These are phyloP conservation scores for Acacia pycnantha DNA, from an alignment of 331 rosid species.

Conservation along the genomic window DNA sequence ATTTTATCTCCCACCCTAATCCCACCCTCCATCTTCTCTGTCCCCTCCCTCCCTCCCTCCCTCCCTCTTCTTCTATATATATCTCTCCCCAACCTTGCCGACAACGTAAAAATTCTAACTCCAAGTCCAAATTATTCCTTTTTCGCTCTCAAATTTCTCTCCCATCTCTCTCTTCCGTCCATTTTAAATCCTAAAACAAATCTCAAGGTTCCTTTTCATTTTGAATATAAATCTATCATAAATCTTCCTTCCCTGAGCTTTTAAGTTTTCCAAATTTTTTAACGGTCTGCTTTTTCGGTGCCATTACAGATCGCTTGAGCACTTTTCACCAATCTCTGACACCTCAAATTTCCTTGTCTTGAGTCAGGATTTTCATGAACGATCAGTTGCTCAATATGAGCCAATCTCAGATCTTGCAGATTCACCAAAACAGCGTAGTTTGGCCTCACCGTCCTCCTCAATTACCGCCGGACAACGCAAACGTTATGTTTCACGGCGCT, in stretches of 20 bases:
- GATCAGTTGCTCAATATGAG: constrained; percentile 51
- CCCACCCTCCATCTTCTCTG: not conserved
- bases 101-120: not conserved
- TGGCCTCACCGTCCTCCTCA: constrained; percentile 33
- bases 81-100: not conserved
- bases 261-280: not conserved
- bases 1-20: not conserved
- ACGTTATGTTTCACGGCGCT: constrained; percentile 17
- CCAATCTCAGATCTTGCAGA: constrained; percentile 52
- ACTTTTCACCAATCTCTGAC: not conserved
- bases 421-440: constrained; percentile 39
- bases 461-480: constrained; percentile 35
- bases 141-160: not conserved
- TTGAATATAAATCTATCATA: not conserved
- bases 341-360: not conserved
- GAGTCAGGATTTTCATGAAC: constrained; percentile 40
- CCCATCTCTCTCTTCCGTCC: not conserved
- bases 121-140: not conserved
- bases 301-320: too few relatives aligned
- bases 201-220: not conserved
- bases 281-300: too few relatives aligned
- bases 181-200: not conserved
- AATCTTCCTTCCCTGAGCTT: not conserved
- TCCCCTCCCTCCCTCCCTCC: not conserved
- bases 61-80: not conserved